phyloP scores from a whole-genome alignment of 768 basidiomycete species.

The Lentinus brumalis region DNA sequence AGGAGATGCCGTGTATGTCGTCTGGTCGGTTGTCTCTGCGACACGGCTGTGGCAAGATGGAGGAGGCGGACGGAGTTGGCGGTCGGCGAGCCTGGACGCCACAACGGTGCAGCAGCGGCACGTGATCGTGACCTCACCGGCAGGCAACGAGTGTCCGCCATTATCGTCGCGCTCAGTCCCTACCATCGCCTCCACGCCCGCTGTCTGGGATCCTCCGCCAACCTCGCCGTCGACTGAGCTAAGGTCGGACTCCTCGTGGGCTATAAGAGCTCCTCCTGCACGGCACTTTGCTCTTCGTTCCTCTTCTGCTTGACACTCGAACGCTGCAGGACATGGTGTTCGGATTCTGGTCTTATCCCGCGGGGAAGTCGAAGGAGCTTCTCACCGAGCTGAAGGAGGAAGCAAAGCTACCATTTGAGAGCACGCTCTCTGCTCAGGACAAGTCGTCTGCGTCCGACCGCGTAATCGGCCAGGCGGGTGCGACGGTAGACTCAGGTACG shows the following conservation, averaged over 20 bases:
- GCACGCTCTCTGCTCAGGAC: background rate
- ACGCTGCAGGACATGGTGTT: constrained; percentile 4
- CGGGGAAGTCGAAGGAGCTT: constrained; percentile 1
- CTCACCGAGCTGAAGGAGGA: background rate
- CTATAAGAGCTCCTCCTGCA: background rate
- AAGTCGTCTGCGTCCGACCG: background rate
- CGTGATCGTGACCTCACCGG: constrained; percentile 7
- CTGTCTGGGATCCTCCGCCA: background rate
- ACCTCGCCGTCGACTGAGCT: background rate
- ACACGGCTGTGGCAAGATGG: too few relatives aligned
- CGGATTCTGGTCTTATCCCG: background rate
- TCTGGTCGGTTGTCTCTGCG: too few relatives aligned
- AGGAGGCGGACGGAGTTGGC: too few relatives aligned
- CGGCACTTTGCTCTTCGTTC: background rate
- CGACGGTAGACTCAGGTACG: background rate
- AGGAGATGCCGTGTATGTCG: too few relatives aligned
- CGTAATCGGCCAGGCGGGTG: background rate
- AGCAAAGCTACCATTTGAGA: background rate
- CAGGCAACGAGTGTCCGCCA: background rate
- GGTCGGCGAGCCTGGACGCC: background rate
- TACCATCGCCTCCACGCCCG: background rate
- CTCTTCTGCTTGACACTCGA: background rate
- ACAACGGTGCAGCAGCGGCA: background rate
- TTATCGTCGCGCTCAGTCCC: constrained; percentile 2
- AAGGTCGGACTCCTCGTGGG: background rate